Conservation (phyloP, 2,329 filamentous ascomycete species). For the Aspergillus amoenus region DNA sequence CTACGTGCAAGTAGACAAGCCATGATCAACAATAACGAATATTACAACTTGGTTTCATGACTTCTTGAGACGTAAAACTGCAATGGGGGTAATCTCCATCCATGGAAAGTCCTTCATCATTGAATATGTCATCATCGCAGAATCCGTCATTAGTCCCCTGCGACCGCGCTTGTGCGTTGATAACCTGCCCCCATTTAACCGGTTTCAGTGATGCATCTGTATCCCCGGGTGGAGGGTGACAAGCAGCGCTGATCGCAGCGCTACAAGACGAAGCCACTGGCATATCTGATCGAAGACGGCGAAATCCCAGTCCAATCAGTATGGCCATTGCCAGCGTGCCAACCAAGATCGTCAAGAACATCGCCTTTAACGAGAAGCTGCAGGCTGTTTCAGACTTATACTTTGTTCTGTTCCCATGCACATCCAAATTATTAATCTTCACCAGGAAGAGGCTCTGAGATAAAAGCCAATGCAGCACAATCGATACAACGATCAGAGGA, state of each 20-base stretch:
- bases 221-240: conserved; percentile 21
- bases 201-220: conserved; percentile 19
- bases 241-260: conserved; percentile 36
- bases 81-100: background rate
- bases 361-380: too few species aligned
- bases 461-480: conserved; percentile 48
- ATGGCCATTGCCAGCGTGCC: too few species aligned
- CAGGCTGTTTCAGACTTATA: too few species aligned
- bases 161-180: too few species aligned
- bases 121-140: too few species aligned
- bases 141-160: too few species aligned
- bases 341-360: too few species aligned
- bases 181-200: conserved; percentile 28
- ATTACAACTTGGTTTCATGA: too few species aligned
- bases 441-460: conserved; percentile 48
- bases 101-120: too few species aligned
- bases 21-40: too few species aligned
- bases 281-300: background rate
- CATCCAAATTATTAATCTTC: background rate
- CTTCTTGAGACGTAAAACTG: background rate
- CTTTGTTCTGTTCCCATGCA: background rate
- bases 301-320: too few species aligned
- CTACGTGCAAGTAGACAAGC: too few species aligned
- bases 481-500: conserved; percentile 34
- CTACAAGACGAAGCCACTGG: conserved; percentile 29